These are phyloP conservation scores for Barnettozyma siamensis DNA, from an alignment of 805 yeast genomes.

Conservation along the genomic window DNA sequence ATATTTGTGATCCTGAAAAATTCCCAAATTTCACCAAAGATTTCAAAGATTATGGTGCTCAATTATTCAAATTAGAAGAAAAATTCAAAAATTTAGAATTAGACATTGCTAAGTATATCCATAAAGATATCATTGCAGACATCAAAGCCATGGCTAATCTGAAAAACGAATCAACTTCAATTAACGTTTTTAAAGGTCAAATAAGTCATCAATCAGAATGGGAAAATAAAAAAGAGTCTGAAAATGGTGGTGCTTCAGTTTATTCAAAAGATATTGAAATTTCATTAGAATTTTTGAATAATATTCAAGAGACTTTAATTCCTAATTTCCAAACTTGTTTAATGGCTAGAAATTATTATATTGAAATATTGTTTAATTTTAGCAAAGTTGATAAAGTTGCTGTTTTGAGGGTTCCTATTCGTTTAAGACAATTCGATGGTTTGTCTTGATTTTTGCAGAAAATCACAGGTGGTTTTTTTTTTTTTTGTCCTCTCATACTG, in stretches of 20 bases:
- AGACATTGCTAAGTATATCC: slow-evolving; percentile 11
- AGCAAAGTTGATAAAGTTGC: slow-evolving; percentile 23
- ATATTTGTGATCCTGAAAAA: slow-evolving; percentile 18
- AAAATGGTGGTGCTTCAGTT: slow-evolving; percentile 1
- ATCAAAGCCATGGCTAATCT: slow-evolving; percentile 19
- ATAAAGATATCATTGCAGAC: slow-evolving; percentile 12
- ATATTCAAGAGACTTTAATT: slow-evolving; percentile 43
- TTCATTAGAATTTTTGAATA: slow-evolving; percentile 37
- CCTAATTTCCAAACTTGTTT: slow-evolving; percentile 63
- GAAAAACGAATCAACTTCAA: slow-evolving; percentile 8
- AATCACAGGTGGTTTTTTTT: too few relatives aligned
- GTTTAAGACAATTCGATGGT: slow-evolving; percentile 28
- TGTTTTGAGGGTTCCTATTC: slow-evolving; percentile 31
- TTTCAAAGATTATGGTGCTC: slow-evolving; percentile 16
- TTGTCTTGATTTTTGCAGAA: slow-evolving; percentile 1
- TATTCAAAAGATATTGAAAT: slow-evolving; percentile 27
- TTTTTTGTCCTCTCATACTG: neutral
- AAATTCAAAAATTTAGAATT: slow-evolving; percentile 8
- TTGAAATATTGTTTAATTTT: slow-evolving; percentile 42
- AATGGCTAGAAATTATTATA: slow-evolving; percentile 51
- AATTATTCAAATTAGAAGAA: slow-evolving; percentile 15
- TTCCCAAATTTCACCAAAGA: slow-evolving; percentile 20
- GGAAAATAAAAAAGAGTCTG: slow-evolving; percentile 3
- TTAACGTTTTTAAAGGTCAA: slow-evolving; percentile 4
- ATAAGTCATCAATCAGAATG: slow-evolving; percentile 23